phyloP scores from a whole-genome alignment of 1,139 yeast genomes.

The Sugiyamaella xylanicola region DNA sequence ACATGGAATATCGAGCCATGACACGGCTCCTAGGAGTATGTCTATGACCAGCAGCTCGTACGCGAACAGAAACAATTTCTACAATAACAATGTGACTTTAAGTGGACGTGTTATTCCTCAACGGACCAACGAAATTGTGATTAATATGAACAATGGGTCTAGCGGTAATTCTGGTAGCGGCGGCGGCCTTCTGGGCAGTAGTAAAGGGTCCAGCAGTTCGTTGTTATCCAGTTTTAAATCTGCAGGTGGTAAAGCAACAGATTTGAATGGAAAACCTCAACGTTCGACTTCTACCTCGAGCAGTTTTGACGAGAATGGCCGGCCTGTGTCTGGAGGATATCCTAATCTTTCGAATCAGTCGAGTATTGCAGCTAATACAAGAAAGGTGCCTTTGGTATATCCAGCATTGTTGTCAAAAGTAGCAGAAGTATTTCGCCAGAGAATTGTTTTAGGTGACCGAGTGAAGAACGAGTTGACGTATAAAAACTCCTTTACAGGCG shows the following conservation, averaged over 20 bases:
- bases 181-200: neutral
- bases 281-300: slow-evolving; percentile 35
- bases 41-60: slow-evolving; percentile 29
- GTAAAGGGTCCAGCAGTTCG: slow-evolving; percentile 21
- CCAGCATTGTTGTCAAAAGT: slow-evolving; percentile 89
- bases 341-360: slow-evolving; percentile 36
- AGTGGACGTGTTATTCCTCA: slow-evolving; percentile 40
- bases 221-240: slow-evolving; percentile 19
- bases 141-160: slow-evolving; percentile 10
- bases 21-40: slow-evolving; percentile 28
- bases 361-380: slow-evolving; percentile 49
- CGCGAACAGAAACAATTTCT: slow-evolving; percentile 16
- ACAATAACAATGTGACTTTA: slow-evolving; percentile 34
- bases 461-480: slow-evolving; percentile 94
- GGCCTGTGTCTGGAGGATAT: slow-evolving; percentile 13
- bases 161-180: neutral
- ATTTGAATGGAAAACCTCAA: slow-evolving; percentile 20
- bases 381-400: slow-evolving; percentile 68
- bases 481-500: slow-evolving; percentile 92
- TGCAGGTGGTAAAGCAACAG: slow-evolving; percentile 16
- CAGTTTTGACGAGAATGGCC: slow-evolving; percentile 20
- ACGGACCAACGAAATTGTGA: slow-evolving; percentile 30
- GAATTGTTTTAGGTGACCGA: slow-evolving; percentile 71
- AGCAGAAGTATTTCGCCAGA: slow-evolving; percentile 74
- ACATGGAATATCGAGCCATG: neutral